Conservation (phyloP, 1,139 yeast species). For the Candida labiduridarum region DNA sequence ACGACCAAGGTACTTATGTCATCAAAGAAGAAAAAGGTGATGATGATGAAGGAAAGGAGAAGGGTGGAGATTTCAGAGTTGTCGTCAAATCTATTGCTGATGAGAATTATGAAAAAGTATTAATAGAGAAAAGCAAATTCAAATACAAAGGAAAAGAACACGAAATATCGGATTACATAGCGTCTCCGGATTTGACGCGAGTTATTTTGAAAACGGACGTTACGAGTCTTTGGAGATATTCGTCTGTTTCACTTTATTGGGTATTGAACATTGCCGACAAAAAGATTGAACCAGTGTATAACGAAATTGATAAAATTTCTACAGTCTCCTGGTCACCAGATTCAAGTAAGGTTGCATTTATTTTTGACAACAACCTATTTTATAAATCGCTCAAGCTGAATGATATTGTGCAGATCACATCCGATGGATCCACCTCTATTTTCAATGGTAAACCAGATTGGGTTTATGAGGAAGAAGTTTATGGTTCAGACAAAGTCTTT, state of each 20-base stretch:
- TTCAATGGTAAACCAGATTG: conserved; percentile 92
- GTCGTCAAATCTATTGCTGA: conserved; percentile 54
- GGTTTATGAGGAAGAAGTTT: conserved; percentile 94
- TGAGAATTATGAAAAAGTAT: conserved; percentile 39
- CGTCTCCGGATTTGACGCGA: conserved; percentile 63
- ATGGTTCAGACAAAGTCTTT: conserved; percentile 48
- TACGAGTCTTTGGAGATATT: conserved; percentile 72
- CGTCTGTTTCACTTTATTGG: conserved; percentile 71
- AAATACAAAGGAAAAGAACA: conserved; percentile 39
- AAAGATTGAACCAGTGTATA: conserved; percentile 29
- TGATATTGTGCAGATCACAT: conserved; percentile 51
- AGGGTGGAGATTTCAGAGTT: conserved; percentile 32
- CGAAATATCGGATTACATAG: conserved; percentile 53
- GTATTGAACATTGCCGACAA: conserved; percentile 31
- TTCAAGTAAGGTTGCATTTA: conserved; percentile 67
- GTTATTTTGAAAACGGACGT: conserved; percentile 60
- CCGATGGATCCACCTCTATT: conserved; percentile 66
- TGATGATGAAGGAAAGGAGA: conserved; percentile 25
- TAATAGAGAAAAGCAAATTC: conserved; percentile 55
- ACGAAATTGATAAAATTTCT: conserved; percentile 31
- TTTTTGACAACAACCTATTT: conserved; percentile 64
- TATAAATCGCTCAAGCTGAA: conserved; percentile 24
- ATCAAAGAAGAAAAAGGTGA: conserved; percentile 32
- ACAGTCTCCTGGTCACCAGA: conserved; percentile 79
- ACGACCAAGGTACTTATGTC: conserved; percentile 60